Conservation (phyloP, 306 rosid genomes). For the Glycyrrhiza uralensis region DNA sequence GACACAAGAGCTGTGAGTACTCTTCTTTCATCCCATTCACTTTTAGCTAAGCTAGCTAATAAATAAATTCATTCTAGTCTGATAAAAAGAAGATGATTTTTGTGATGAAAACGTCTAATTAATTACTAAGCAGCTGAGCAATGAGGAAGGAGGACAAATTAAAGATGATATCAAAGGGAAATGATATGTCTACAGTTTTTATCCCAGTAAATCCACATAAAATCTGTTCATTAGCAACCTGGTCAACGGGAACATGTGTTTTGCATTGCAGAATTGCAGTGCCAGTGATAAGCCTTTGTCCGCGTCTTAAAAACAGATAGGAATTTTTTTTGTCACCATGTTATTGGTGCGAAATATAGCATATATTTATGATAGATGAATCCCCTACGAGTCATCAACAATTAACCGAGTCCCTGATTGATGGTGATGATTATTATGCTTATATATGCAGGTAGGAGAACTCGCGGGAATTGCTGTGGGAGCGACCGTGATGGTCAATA, state of each 20-base stretch:
- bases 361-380: neutral
- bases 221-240: neutral
- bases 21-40: neutral
- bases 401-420: neutral
- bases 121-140: neutral
- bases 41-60: neutral
- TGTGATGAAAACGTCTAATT: neutral
- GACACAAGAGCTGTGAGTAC: constrained; percentile 81
- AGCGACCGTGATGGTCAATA: constrained; percentile 85
- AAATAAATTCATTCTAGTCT: neutral
- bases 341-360: too few species aligned
- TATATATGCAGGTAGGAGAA: constrained; percentile 77
- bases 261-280: too few species aligned
- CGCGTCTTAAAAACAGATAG: neutral
- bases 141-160: too few species aligned
- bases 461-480: constrained; percentile 89
- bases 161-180: neutral
- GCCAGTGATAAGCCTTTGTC: neutral
- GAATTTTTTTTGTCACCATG: neutral
- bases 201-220: neutral
- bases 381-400: neutral
- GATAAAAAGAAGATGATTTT: neutral
- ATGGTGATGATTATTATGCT: neutral
- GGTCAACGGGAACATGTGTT: neutral
- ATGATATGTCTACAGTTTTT: neutral